These are phyloP conservation scores for Ilyonectria mors-panacis DNA, from an alignment of 2,329 filamentous ascomycete species.

Conservation along the genomic window DNA sequence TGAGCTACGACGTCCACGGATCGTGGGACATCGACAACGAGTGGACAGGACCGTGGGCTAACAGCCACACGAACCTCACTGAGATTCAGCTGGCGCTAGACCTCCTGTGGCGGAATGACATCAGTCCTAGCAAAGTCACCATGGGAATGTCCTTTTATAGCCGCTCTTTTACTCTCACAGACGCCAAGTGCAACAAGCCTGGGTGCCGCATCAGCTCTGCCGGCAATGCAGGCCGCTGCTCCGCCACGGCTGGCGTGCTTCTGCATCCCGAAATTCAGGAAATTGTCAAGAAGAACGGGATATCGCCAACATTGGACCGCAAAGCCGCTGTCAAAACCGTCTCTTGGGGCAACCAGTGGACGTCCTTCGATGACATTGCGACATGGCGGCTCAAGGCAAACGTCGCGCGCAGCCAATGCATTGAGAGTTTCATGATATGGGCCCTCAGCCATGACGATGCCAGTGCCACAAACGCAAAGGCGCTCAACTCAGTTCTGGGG, in stretches of 20 bases:
- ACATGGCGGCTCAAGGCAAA: conserved; percentile 28
- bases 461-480: background rate
- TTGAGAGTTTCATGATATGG: conserved; percentile 36
- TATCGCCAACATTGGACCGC: background rate
- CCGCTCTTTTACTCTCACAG: conserved; percentile 31
- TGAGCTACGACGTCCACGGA: conserved; percentile 32
- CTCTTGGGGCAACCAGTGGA: conserved; percentile 21
- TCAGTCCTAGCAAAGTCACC: conserved; percentile 16
- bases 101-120: conserved; percentile 31
- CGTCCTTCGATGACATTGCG: conserved; percentile 25
- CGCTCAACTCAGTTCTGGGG: background rate
- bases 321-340: conserved; percentile 22
- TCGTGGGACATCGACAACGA: conserved; percentile 13
- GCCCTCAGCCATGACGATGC: conserved; percentile 7
- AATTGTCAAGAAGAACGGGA: background rate
- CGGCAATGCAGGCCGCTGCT: background rate
- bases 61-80: conserved; percentile 35
- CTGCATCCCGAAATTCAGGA: conserved; percentile 7
- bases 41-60: conserved; percentile 20
- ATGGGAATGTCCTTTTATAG: conserved; percentile 32
- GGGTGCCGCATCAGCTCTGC: conserved; percentile 20
- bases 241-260: background rate
- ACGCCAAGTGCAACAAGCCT: background rate
- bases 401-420: conserved; percentile 9
- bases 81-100: conserved; percentile 27